phyloP scores from a whole-genome alignment of 331 rosid genomes.

The Ulmus americana region DNA sequence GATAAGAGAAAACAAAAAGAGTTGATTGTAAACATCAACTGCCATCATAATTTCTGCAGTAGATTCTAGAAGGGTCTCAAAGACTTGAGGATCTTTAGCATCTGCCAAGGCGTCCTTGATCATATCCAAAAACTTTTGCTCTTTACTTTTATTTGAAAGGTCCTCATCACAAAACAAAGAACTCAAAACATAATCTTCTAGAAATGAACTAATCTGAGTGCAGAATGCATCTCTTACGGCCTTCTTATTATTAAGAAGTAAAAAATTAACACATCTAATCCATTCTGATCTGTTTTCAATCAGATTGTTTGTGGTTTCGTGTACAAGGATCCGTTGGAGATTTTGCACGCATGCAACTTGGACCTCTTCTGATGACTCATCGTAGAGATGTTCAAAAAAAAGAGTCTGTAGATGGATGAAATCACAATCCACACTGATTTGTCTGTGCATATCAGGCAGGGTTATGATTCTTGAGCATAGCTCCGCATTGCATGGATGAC shows the following conservation, averaged over 20 bases:
- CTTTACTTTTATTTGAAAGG: conserved; percentile 39
- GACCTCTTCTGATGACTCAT: conserved; percentile 74
- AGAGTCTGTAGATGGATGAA: conserved; percentile 46
- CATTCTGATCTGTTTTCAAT: conserved; percentile 47
- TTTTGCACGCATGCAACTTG: conserved; percentile 70
- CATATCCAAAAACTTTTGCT: conserved; percentile 47
- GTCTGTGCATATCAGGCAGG: conserved; percentile 31
- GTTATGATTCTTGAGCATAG: conserved; percentile 31
- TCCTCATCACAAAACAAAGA: conserved; percentile 47
- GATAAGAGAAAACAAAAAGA: conserved; percentile 54
- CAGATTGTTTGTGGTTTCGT: conserved; percentile 42
- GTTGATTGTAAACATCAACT: conserved; percentile 52
- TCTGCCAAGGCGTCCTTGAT: conserved; percentile 47
- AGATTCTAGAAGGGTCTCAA: conserved; percentile 75
- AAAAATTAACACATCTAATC: conserved; percentile 54
- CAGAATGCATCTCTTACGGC: conserved; percentile 80
- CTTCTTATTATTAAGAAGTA: conserved; percentile 52
- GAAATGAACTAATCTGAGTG: conserved; percentile 65
- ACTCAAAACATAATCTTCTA: conserved; percentile 48
- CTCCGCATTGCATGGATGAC: conserved; percentile 27
- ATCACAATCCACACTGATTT: conserved; percentile 40
- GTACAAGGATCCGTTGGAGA: conserved; percentile 62
- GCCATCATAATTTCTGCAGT: conserved; percentile 65
- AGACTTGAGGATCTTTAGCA: conserved; percentile 47
- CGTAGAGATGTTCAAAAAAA: conserved; percentile 66